These are phyloP conservation scores for Sporothrix variecibatus DNA, from an alignment of 2,329 filamentous ascomycete genomes.

Conservation along the genomic window DNA sequence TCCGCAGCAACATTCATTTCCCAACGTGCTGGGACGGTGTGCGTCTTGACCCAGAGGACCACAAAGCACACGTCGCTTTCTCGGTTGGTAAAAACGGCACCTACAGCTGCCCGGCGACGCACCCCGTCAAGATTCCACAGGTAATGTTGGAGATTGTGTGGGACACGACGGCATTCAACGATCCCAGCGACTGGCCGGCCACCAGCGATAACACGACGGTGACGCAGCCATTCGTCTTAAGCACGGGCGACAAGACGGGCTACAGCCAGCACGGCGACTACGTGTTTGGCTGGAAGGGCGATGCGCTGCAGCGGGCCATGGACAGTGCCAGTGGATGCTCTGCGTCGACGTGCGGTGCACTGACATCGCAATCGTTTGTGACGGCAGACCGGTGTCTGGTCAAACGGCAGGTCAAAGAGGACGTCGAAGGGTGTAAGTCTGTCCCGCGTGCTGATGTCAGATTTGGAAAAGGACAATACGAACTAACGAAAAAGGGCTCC, in stretches of 20 bases:
- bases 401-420: not conserved
- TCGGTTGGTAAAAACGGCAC: not conserved
- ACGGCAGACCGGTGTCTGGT: not conserved
- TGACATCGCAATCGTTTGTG: not conserved
- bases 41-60: not conserved
- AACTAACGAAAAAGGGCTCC: not conserved
- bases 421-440: not conserved
- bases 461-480: not conserved
- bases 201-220: not conserved
- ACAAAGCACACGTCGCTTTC: not conserved
- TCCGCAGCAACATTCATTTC: not conserved
- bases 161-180: slow-evolving; percentile 24
- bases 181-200: slow-evolving; percentile 28
- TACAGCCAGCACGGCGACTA: slow-evolving; percentile 30
- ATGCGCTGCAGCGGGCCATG: slow-evolving; percentile 9
- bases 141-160: slow-evolving; percentile 33
- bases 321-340: not conserved
- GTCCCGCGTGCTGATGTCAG: not conserved
- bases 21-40: not conserved
- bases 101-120: slow-evolving; percentile 29
- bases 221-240: slow-evolving; percentile 19
- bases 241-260: slow-evolving; percentile 32
- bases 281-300: slow-evolving; percentile 13
- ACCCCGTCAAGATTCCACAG: slow-evolving; percentile 33
- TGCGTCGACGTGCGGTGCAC: not conserved